Conservation (phyloP, 495 filamentous ascomycete species). For the Parmelia sp. region DNA sequence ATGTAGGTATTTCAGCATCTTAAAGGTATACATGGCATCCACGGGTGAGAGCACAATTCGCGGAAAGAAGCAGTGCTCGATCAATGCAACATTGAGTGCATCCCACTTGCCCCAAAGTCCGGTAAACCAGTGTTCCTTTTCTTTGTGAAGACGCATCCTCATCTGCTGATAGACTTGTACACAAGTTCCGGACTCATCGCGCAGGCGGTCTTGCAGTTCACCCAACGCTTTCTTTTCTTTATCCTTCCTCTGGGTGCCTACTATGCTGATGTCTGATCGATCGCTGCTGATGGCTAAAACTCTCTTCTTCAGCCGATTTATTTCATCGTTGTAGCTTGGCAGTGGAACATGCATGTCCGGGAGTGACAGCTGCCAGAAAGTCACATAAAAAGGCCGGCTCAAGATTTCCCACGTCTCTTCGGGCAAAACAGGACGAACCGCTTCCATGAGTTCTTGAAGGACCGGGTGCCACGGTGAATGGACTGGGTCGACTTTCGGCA, state of each 20-base stretch:
- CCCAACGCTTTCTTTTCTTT: constrained; percentile 53
- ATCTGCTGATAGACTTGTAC: constrained; percentile 58
- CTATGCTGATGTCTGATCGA: constrained; percentile 60
- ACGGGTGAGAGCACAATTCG: constrained; percentile 73
- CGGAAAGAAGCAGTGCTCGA: constrained; percentile 88
- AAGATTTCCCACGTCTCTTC: constrained; percentile 57
- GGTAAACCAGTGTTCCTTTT: constrained; percentile 76
- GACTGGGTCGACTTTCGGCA: background rate
- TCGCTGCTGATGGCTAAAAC: constrained; percentile 59
- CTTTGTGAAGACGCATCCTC: constrained; percentile 58
- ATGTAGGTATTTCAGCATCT: constrained; percentile 80
- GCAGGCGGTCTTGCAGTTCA: constrained; percentile 55
- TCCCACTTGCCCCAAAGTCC: constrained; percentile 55
- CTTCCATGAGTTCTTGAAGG: constrained; percentile 66
- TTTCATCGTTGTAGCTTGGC: constrained; percentile 67
- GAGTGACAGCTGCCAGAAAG: constrained; percentile 87
- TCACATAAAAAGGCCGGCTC: constrained; percentile 72
- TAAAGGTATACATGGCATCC: constrained; percentile 82
- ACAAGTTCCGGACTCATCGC: constrained; percentile 62
- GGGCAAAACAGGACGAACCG: constrained; percentile 57
- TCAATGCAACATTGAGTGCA: constrained; percentile 61
- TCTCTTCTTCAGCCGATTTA: constrained; percentile 53
- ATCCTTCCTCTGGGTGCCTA: constrained; percentile 52
- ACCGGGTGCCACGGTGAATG: constrained; percentile 60
- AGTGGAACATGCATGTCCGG: constrained; percentile 70